phyloP scores from a whole-genome alignment of 371 early-diverging fungal genomes.

The Batkoa obscura region DNA sequence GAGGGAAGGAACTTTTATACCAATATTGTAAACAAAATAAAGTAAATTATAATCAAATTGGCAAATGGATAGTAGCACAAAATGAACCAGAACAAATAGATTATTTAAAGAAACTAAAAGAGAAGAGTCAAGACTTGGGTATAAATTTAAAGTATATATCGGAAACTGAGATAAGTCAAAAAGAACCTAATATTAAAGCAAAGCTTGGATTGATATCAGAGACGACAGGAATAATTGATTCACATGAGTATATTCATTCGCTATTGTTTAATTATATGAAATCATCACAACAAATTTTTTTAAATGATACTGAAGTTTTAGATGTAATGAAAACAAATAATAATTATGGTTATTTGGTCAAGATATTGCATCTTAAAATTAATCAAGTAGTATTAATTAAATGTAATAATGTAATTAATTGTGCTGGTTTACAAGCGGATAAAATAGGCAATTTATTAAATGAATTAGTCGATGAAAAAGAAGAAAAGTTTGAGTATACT shows the following conservation, averaged over 20 bases:
- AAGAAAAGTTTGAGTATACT: constrained; percentile 19
- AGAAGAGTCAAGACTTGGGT: constrained; percentile 31
- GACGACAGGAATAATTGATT: constrained; percentile 67
- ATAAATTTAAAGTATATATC: constrained; percentile 37
- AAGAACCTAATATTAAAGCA: constrained; percentile 41
- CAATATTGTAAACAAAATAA: constrained; percentile 22
- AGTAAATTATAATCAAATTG: constrained; percentile 29
- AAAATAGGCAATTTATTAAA: constrained; percentile 33
- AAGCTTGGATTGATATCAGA: constrained; percentile 37
- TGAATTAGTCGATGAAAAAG: not conserved
- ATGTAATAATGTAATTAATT: constrained; percentile 47
- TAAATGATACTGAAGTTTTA: constrained; percentile 22
- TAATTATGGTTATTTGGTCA: constrained; percentile 20
- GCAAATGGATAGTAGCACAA: constrained; percentile 72
- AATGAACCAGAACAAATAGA: constrained; percentile 18
- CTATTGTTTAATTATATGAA: constrained; percentile 22
- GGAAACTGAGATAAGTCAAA: constrained; percentile 12
- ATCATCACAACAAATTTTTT: constrained; percentile 24
- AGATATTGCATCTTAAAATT: constrained; percentile 15
- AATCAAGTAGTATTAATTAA: constrained; percentile 20
- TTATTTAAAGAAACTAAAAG: constrained; percentile 35
- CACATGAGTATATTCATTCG: constrained; percentile 41
- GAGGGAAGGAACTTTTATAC: constrained; percentile 53
- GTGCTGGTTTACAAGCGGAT: constrained; percentile 57
- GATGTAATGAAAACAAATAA: constrained; percentile 14